Evolutionary conservation across 2,329 filamentous ascomycete genomes (phyloP), one percentile per base, ranked within the genome.

Genomic region (Pyrenochaeta sp.): DNA sequence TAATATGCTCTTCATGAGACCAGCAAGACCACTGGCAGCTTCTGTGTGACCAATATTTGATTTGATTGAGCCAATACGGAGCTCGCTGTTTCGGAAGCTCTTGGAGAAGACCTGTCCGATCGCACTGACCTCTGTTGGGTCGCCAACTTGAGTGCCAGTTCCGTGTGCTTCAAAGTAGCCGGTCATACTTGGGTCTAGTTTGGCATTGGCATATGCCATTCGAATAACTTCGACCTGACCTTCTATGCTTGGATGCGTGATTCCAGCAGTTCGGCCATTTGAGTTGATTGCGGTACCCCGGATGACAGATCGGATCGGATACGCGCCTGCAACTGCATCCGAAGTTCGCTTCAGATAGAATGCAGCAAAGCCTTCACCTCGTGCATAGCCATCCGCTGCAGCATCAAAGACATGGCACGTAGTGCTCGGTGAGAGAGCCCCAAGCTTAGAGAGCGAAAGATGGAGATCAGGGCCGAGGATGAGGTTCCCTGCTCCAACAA

Each of bases 111-210:
- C 29, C 17, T 14, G n/a, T n/a, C 13, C 30, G 3, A 47, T 27
- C 10, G 30, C 44, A 7, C 40, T 36, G 1, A 44, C 35, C 30
- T 61, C 56, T 6, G 51, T 48, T 2, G 52, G 52, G 18, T 61
- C 58, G 11, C 45, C 45, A 3, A 76, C 80, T 29, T 76, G 73
- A 1, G 82, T 84, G 4, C 81, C 81, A 0, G 81, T 84, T 6
- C 81, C 22, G 14, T 51, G 48, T 18, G 44, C 48, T 8, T 51
- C 48, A 2, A 51, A 29, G 27, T 48, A 51, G 3, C 27, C 39
- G 10, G 48, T 51, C 7, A 20, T 19, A 4, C 22, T 15, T 13
- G 41, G 39, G 19, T 48, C 36, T 6, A 51, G 18, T 8, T 28
- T 23, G 3, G 42, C 42, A 8, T 21, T 24, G 7, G 14, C 17